A percentile compares a stretch with the other conserved stretches of the same genome.
Evolutionary conservation across 306 rosid genomes (phyloP).

Genomic region (Sechiopsis laciniata): DNA sequence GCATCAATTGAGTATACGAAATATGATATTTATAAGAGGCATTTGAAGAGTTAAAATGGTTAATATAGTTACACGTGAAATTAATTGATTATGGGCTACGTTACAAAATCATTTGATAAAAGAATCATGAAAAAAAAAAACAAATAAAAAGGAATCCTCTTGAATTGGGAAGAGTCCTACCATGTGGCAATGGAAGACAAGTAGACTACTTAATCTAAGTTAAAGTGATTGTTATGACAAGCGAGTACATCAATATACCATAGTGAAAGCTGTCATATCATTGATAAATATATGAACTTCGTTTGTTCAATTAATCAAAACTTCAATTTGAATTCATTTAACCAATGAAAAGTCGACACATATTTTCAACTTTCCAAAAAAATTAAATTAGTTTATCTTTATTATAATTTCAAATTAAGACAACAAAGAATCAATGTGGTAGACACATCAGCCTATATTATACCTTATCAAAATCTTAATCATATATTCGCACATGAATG

Average conservation of each 20-base stretch:
- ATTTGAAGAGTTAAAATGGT: not conserved
- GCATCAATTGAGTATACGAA: not conserved
- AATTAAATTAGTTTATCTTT: not conserved
- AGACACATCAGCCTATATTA: no score
- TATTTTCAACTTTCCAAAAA: not conserved
- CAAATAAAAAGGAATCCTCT: no score
- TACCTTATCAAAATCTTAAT: not conserved
- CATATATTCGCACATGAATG: not conserved
- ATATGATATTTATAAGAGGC: not conserved
- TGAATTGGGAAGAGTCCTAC: not conserved
- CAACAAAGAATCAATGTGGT: not conserved
- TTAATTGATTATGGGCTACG: not conserved
- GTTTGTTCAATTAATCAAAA: not conserved
- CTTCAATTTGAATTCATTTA: not conserved
- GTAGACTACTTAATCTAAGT: not conserved
- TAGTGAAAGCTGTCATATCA: not conserved
- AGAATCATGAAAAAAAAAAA: not conserved
- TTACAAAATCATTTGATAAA: not conserved
- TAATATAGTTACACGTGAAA: no score
- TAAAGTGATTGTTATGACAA: not conserved
- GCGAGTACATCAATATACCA: not conserved
- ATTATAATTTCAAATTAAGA: not conserved
- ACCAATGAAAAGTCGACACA: not conserved
- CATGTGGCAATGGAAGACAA: not conserved
- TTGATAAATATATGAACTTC: not conserved